Evolutionary conservation across 768 basidiomycete species (phyloP).

Genomic region (Boletellus ananas): DNA sequence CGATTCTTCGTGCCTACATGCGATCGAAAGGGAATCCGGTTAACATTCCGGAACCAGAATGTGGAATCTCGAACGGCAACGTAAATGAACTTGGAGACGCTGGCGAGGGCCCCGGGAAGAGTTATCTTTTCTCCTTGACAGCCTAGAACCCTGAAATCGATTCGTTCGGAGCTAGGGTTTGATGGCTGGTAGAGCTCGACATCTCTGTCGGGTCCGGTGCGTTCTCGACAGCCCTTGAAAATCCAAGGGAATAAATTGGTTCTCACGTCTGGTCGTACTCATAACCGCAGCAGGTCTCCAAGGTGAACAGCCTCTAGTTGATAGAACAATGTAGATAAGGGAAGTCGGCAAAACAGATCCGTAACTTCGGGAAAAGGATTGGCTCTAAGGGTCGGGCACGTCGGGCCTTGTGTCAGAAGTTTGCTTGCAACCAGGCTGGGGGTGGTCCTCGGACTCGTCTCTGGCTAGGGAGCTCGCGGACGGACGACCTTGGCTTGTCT

Average conservation of each 20-base stretch:
- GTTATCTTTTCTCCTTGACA: background rate
- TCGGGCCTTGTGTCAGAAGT: slow-evolving; percentile 72
- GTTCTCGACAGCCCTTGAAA: slow-evolving; percentile 21
- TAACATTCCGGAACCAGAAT: slow-evolving; percentile 76
- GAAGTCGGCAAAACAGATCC: slow-evolving; percentile 79
- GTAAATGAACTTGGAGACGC: slow-evolving; percentile 61
- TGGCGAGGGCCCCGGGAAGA: slow-evolving; percentile 55
- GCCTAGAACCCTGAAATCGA: slow-evolving; percentile 56
- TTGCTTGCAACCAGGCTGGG: slow-evolving; percentile 40
- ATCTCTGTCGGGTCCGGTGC: slow-evolving; percentile 69
- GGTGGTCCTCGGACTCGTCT: background rate
- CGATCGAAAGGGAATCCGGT: slow-evolving; percentile 76
- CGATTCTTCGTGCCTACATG: slow-evolving; percentile 58
- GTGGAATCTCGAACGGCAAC: slow-evolving; percentile 65
- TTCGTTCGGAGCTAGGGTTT: slow-evolving; percentile 73
- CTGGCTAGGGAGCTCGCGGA: background rate
- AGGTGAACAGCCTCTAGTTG: slow-evolving; percentile 80
- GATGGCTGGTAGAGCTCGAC: slow-evolving; percentile 69
- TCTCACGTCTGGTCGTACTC: slow-evolving; percentile 71
- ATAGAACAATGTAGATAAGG: slow-evolving; percentile 80
- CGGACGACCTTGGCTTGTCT: slow-evolving; percentile 46
- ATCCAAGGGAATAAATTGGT: slow-evolving; percentile 62
- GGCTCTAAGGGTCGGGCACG: slow-evolving; percentile 77
- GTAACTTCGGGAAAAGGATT: slow-evolving; percentile 79
- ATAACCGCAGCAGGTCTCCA: slow-evolving; percentile 80